Evolutionary conservation across 805 yeast genomes (phyloP).

Genomic region (Kuraishia molischiana): DNA sequence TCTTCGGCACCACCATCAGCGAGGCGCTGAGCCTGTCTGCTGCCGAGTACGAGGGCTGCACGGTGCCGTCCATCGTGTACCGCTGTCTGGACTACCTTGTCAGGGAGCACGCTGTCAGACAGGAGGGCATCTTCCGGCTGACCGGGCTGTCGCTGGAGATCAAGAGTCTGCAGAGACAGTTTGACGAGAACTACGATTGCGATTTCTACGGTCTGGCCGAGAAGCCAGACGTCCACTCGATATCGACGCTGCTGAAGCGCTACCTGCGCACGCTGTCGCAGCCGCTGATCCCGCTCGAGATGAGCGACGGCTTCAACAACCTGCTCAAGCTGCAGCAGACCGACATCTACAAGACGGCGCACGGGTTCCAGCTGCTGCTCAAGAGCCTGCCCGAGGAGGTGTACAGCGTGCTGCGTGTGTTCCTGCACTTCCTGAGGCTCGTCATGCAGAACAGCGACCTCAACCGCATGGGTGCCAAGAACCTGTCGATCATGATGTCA

Average conservation of each 20-base stretch:
- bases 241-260: constrained; percentile 71
- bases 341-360: neutral
- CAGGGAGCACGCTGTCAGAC: constrained; percentile 60
- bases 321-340: neutral
- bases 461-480: constrained; percentile 73
- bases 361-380: constrained; percentile 7
- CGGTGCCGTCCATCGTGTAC: constrained; percentile 67
- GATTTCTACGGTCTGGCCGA: constrained; percentile 42
- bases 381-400: constrained; percentile 42
- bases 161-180: constrained; percentile 55
- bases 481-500: constrained; percentile 26
- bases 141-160: constrained; percentile 83
- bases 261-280: constrained; percentile 69
- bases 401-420: constrained; percentile 43
- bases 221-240: constrained; percentile 63
- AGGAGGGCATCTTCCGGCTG: constrained; percentile 85
- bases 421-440: constrained; percentile 51
- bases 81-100: constrained; percentile 65
- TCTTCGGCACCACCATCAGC: constrained; percentile 59
- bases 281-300: constrained; percentile 41
- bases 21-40: constrained; percentile 44
- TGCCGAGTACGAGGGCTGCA: constrained; percentile 29
- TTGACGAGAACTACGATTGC: constrained; percentile 59
- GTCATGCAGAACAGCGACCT: constrained; percentile 44
- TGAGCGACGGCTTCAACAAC: constrained; percentile 1